Percentiles rank a stretch among this genome's conserved stretches.
Conservation (phyloP, 2,329 filamentous ascomycete genomes). For the Phaeosphaeria sp. region DNA sequence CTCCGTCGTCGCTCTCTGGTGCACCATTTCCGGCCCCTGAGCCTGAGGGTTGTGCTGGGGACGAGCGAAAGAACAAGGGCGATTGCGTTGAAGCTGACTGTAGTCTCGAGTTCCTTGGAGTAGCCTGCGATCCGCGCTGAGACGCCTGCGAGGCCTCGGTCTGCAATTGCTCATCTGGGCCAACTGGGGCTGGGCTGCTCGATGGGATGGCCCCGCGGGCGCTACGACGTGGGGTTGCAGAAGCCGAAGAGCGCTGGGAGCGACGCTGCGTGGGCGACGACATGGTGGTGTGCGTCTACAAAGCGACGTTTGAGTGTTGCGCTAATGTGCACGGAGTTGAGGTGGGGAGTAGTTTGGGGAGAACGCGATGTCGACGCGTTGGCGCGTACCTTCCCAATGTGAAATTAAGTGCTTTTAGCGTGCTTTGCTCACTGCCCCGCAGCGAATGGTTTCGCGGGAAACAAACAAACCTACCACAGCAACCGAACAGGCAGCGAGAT, state of each 20-base stretch:
- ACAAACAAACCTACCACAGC: not conserved
- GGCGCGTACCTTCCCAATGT: not conserved
- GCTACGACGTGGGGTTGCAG: constrained; percentile 62
- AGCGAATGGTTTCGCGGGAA: not conserved
- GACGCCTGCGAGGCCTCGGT: constrained; percentile 51
- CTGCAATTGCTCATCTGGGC: constrained; percentile 53
- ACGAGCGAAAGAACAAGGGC: constrained; percentile 78
- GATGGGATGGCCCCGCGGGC: constrained; percentile 61
- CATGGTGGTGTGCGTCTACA: constrained; percentile 52
- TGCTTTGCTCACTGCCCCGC: not conserved
- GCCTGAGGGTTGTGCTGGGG: constrained; percentile 57
- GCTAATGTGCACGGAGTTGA: not conserved
- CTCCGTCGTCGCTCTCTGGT: constrained; percentile 60
- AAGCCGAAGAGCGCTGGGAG: constrained; percentile 61
- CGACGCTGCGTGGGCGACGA: constrained; percentile 68
- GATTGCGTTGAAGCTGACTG: constrained; percentile 63
- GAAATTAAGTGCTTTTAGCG: not conserved
- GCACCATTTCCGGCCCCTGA: constrained; percentile 50
- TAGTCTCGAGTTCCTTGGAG: constrained; percentile 55
- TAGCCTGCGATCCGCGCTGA: constrained; percentile 50
- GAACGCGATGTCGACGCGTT: not conserved
- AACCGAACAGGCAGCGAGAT: not conserved
- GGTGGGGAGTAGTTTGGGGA: constrained; percentile 12
- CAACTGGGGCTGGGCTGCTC: constrained; percentile 54
- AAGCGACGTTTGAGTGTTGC: constrained; percentile 6